A percentile compares a stretch with the other conserved stretches of the same genome.
phyloP scores from a whole-genome alignment of 2,329 filamentous ascomycete species.

The Drechslerella coelobrocha region DNA sequence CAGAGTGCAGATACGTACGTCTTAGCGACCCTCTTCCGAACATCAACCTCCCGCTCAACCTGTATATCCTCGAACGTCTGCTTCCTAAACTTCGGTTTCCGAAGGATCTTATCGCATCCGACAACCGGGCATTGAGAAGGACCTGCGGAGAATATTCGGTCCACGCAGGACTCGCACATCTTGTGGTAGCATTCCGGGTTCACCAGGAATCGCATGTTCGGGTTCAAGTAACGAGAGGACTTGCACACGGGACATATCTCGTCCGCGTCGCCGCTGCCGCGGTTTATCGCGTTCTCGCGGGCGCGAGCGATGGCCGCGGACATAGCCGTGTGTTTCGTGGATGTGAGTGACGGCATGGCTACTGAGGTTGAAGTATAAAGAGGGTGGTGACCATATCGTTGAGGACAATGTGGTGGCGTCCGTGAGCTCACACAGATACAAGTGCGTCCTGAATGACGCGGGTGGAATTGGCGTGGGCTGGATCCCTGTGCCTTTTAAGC shows the following conservation, averaged over 20 bases:
- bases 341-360: conserved; percentile 31
- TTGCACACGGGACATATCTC: conserved; percentile 98
- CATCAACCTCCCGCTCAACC: conserved; percentile 92
- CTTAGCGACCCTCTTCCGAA: conserved; percentile 76
- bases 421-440: no score
- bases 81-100: conserved; percentile 80
- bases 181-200: conserved; percentile 99
- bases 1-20: conserved; percentile 58
- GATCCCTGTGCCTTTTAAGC: conserved; percentile 43
- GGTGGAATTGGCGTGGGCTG: conserved; percentile 7
- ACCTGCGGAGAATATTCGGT: conserved; percentile 89
- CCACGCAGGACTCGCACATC: conserved; percentile 96
- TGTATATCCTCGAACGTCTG: conserved; percentile 89
- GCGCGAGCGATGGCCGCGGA: conserved; percentile 42
- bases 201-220: conserved; percentile 91
- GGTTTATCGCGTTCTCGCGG: conserved; percentile 46
- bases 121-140: conserved; percentile 92
- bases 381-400: conserved; percentile 18
- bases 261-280: conserved; percentile 54
- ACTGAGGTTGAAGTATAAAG: conserved; percentile 5
- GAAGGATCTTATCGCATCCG: conserved; percentile 83
- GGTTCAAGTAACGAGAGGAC: conserved; percentile 92
- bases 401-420: conserved; percentile 1
- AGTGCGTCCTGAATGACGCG: background rate
- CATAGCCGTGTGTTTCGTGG: conserved; percentile 5